These are phyloP conservation scores for Trichophyton mentagrophytes DNA, from an alignment of 2,329 filamentous ascomycete genomes.

Conservation along the genomic window DNA sequence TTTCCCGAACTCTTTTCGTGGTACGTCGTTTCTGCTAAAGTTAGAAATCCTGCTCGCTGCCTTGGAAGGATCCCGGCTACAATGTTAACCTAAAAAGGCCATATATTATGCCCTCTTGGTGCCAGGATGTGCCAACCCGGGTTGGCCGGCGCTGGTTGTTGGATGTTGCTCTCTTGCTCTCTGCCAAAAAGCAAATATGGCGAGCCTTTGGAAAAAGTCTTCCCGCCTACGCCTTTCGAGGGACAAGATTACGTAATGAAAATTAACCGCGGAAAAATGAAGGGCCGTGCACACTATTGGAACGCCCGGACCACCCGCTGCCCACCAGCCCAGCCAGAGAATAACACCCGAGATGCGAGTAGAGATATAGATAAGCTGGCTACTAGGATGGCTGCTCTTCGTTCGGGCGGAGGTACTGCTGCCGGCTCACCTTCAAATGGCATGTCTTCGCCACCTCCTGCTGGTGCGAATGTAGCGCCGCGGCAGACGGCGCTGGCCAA, in stretches of 20 bases:
- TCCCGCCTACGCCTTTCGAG: not conserved
- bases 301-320: not conserved
- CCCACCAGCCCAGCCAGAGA: not conserved
- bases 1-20: not conserved
- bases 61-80: not conserved
- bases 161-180: not conserved
- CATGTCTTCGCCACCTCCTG: slow-evolving; percentile 3
- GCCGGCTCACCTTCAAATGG: slow-evolving; percentile 7
- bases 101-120: not conserved
- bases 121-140: not conserved
- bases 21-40: not conserved
- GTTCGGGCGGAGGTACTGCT: not conserved
- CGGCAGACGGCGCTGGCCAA: slow-evolving; percentile 56
- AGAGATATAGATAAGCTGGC: not conserved
- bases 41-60: not conserved
- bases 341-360: not conserved
- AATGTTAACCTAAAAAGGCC: not conserved
- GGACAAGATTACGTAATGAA: not conserved
- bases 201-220: not conserved
- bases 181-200: not conserved
- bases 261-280: not conserved
- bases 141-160: not conserved
- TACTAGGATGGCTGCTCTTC: slow-evolving; percentile 3
- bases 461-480: slow-evolving; percentile 2
- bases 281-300: not conserved